A percentile compares a stretch with the other conserved stretches of the same genome.
Conservation (phyloP, 225 moss, liverwort and hornwort genomes). For the Bryoerythrophyllum caledonicum region DNA sequence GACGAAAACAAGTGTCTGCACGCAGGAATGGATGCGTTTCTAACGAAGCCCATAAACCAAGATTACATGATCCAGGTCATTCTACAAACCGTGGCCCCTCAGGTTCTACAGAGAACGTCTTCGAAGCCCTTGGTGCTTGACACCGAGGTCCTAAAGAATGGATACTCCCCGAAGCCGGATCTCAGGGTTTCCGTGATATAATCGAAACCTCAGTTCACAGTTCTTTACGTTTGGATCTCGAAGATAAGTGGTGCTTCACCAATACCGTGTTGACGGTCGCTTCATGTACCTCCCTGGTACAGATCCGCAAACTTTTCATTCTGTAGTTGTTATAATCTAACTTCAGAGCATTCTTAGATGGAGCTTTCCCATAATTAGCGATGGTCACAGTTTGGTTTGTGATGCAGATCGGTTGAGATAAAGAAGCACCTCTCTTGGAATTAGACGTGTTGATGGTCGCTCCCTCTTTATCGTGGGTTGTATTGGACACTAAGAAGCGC, state of each 20-base stretch:
- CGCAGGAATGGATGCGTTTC: constrained; percentile 64
- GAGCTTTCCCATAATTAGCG: neutral
- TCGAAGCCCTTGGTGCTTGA: constrained; percentile 7
- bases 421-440: neutral
- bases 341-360: neutral
- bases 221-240: neutral
- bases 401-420: neutral
- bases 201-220: neutral
- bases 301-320: neutral
- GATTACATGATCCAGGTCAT: constrained; percentile 52
- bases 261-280: neutral
- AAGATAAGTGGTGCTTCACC: neutral
- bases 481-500: neutral
- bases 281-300: neutral
- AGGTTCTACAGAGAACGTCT: neutral
- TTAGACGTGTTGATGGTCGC: neutral
- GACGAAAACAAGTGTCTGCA: constrained; percentile 56
- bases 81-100: constrained; percentile 26
- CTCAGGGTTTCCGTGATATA: constrained; percentile 13
- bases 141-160: constrained; percentile 4
- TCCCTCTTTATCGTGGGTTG: neutral
- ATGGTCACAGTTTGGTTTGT: neutral
- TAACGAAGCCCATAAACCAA: constrained; percentile 63
- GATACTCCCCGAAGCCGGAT: constrained; percentile 11
- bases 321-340: neutral